These are phyloP conservation scores for Echria macrotheca DNA, from an alignment of 495 filamentous ascomycete species.

Conservation along the genomic window DNA sequence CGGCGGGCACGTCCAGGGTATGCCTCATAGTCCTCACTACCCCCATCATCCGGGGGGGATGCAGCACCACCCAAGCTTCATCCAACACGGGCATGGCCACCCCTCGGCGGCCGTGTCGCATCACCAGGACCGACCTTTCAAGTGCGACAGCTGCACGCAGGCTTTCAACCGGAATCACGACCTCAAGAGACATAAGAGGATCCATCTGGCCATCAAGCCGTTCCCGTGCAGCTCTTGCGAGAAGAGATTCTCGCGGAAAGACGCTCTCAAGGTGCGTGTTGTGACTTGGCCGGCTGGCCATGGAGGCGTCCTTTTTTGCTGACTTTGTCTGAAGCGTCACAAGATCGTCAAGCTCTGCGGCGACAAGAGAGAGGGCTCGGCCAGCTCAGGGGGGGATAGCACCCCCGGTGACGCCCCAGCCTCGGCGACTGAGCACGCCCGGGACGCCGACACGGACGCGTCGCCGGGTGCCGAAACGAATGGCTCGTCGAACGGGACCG, in stretches of 20 bases:
- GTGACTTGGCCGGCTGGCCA: too few species aligned
- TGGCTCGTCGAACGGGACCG: too few species aligned
- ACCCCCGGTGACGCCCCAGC: too few species aligned
- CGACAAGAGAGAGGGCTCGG: slow-evolving; percentile 32
- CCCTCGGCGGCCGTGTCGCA: not conserved
- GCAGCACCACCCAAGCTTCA: slow-evolving; percentile 29
- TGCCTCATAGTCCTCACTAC: too few species aligned
- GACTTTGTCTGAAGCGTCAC: too few species aligned
- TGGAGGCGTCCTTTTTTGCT: too few species aligned
- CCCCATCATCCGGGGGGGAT: slow-evolving; percentile 51
- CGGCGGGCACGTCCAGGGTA: too few species aligned
- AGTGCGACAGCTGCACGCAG: slow-evolving; percentile 86
- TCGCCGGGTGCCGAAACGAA: too few species aligned
- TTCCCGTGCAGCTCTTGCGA: slow-evolving; percentile 89
- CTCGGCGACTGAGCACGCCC: too few species aligned
- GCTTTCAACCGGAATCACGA: slow-evolving; percentile 98
- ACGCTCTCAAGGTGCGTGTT: slow-evolving; percentile 80
- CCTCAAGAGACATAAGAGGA: slow-evolving; percentile 89
- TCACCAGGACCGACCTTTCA: slow-evolving; percentile 74
- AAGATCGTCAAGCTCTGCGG: slow-evolving; percentile 92
- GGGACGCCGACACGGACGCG: too few species aligned
- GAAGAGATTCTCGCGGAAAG: slow-evolving; percentile 95
- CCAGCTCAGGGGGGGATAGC: too few species aligned
- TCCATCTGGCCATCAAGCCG: slow-evolving; percentile 92
- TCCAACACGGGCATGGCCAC: slow-evolving; percentile 16